Conservation (phyloP, 2,329 filamentous ascomycete genomes). For the Corynespora cassiicola region DNA sequence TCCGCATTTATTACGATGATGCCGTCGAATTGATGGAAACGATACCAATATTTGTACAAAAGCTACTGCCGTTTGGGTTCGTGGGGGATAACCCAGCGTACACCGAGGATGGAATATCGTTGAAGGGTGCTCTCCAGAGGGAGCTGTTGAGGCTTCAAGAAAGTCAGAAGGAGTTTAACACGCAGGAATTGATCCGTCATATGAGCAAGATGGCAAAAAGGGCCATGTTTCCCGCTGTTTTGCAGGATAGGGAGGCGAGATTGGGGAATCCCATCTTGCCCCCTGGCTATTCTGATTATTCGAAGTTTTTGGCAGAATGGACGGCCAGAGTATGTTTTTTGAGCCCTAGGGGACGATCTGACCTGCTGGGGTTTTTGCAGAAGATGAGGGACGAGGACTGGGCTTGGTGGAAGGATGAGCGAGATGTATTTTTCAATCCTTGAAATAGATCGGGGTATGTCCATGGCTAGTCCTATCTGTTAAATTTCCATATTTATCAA, state of each 20-base stretch:
- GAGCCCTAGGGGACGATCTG: constrained; percentile 3
- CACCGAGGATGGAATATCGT: constrained; percentile 4
- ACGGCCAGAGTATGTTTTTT: constrained; percentile 15
- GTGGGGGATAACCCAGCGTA: constrained; percentile 13
- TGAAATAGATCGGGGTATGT: no score
- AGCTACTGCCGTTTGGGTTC: constrained; percentile 9
- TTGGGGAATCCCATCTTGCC: constrained; percentile 17
- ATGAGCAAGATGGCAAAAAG: constrained; percentile 8
- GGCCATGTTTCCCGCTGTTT: constrained; percentile 10
- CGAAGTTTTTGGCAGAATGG: constrained; percentile 17
- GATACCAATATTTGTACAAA: constrained; percentile 2
- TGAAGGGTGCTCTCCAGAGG: constrained; percentile 3
- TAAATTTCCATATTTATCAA: no score
- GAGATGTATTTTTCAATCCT: constrained; percentile 4
- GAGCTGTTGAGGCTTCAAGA: constrained; percentile 11
- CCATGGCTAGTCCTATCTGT: no score
- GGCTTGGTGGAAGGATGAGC: constrained; percentile 16
- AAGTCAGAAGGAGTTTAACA: constrained; percentile 1
- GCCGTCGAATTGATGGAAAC: constrained; percentile 11
- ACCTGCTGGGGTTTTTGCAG: constrained; percentile 10
- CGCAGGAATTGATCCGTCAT: constrained; percentile 11
- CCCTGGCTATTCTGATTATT: constrained; percentile 16
- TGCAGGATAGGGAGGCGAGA: constrained; percentile 2
- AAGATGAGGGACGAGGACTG: constrained; percentile 10
- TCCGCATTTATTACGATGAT: constrained; percentile 4